A percentile compares a stretch with the other conserved stretches of the same genome.
Evolutionary conservation across 176 grass and related monocot genomes (phyloP).

Genomic region (Oryza meridionalis): DNA sequence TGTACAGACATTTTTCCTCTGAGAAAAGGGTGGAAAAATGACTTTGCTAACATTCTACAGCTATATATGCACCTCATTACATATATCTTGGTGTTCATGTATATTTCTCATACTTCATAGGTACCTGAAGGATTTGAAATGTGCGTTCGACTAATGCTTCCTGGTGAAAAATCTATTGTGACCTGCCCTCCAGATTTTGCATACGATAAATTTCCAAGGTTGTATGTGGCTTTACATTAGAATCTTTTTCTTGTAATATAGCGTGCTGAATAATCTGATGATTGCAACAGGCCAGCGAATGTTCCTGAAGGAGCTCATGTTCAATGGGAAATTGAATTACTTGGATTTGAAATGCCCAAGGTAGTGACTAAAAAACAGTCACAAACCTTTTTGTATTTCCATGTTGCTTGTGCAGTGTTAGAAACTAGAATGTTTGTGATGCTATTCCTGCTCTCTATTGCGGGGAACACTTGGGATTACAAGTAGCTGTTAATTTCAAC

Average conservation of each 20-base stretch:
- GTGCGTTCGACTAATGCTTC: slow-evolving; percentile 97
- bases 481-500: slow-evolving; percentile 7
- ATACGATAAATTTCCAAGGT: slow-evolving; percentile 98
- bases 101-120: slow-evolving; percentile 43
- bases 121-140: slow-evolving; percentile 98
- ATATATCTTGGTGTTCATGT: not conserved
- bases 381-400: slow-evolving; percentile 24
- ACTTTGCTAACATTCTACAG: not conserved
- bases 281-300: slow-evolving; percentile 69
- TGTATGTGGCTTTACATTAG: slow-evolving; percentile 33
- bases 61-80: slow-evolving; percentile 1
- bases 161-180: slow-evolving; percentile 85
- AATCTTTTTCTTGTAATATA: slow-evolving; percentile 23
- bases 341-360: slow-evolving; percentile 92
- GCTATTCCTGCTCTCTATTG: not conserved
- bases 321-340: slow-evolving; percentile 92
- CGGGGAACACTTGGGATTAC: not conserved
- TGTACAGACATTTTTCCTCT: not conserved
- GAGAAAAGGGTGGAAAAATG: not conserved
- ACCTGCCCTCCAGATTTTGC: slow-evolving; percentile 98
- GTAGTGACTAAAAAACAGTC: slow-evolving; percentile 31
- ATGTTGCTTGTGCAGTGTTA: slow-evolving; percentile 20
- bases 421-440: slow-evolving; percentile 1
- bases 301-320: slow-evolving; percentile 96
- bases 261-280: slow-evolving; percentile 36